Evolutionary conservation across 31 red algal species (phyloP), one percentile per base, ranked within the genome.

Genomic region (Porphyra umbilicalis): DNA sequence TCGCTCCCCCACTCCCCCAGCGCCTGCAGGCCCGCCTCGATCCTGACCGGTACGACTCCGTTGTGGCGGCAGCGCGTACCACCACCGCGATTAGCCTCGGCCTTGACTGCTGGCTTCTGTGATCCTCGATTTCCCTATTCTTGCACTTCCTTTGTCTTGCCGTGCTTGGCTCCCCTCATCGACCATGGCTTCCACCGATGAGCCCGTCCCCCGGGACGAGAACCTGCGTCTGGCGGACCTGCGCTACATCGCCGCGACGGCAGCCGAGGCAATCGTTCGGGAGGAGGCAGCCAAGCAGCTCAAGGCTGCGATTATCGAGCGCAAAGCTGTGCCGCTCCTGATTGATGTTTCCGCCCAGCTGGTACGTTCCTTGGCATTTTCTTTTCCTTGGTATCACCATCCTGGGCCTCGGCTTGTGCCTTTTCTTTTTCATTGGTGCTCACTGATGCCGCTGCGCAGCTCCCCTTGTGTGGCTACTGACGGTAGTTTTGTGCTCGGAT

Each of bases 301-400:
- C 20, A 93, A 91, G 83, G 79, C 85, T 5, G 79, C 89, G 75
- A 82, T 97, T 11, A 84, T 97, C 57, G 90, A 91, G 36, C 84
- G 95, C 40, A 97, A 97, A 46, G 95, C 95, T 1, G 42, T 97
- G 10, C 86, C 88, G 0, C 84, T 94, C n/a, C 88, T 91, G 77
- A 75, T 78, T 32, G 29, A 77, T 38, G 85, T 94, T 14, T 79
- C 91, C 10, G 90, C 85, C 36, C 88, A 97, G 83, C 76, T 97
- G 91, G 94, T 95, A 87, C 35, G 93, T 37, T 57, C 67, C 7
- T 10, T 79, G n/a, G 34, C 9, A 44, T n/a, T 36, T 8, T 75
- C 84, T 57, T 18, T 8, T 35, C 31, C 34, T 79, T 39, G 16
- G 2, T 39, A 39, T 57, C n/a, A n/a, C n/a, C n/a, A n/a, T n/a